Conservation (phyloP, 768 basidiomycete species). For the Xerocomellus intermedius region DNA sequence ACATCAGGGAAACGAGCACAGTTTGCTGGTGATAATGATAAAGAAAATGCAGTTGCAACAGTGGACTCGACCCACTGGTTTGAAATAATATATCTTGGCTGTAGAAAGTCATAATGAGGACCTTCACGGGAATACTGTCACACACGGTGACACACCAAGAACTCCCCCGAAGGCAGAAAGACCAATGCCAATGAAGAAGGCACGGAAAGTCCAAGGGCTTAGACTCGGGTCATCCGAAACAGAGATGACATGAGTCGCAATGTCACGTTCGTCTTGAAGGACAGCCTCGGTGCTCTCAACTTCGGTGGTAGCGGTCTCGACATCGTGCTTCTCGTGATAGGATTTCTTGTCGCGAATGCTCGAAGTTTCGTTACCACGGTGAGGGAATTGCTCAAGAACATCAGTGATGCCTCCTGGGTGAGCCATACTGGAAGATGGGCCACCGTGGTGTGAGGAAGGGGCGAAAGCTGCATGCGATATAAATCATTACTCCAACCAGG, state of each 20-base stretch:
- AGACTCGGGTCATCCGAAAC: slow-evolving; percentile 31
- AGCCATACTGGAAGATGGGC: slow-evolving; percentile 9
- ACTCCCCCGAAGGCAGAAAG: slow-evolving; percentile 52
- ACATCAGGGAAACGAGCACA: slow-evolving; percentile 51
- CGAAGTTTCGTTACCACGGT: neutral
- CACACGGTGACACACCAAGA: slow-evolving; percentile 38
- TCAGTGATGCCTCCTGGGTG: neutral
- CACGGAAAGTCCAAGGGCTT: slow-evolving; percentile 40
- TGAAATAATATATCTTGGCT: slow-evolving; percentile 65
- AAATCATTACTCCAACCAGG: neutral
- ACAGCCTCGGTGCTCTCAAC: slow-evolving; percentile 14
- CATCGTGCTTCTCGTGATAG: slow-evolving; percentile 34
- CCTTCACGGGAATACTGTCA: neutral
- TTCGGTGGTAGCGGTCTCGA: slow-evolving; percentile 27
- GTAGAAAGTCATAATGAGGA: slow-evolving; percentile 5
- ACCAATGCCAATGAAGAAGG: slow-evolving; percentile 55
- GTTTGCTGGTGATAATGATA: slow-evolving; percentile 42
- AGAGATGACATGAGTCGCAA: slow-evolving; percentile 47
- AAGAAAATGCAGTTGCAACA: neutral
- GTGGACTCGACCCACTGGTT: slow-evolving; percentile 39
- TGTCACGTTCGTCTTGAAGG: slow-evolving; percentile 45
- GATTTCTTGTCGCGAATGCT: slow-evolving; percentile 19
- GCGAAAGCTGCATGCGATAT: neutral
- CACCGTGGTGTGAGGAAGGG: neutral
- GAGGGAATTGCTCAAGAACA: neutral